Evolutionary conservation across 225 moss, liverwort and hornwort species (phyloP), one percentile per base, ranked within the genome.

Genomic region (Asterella californica): DNA sequence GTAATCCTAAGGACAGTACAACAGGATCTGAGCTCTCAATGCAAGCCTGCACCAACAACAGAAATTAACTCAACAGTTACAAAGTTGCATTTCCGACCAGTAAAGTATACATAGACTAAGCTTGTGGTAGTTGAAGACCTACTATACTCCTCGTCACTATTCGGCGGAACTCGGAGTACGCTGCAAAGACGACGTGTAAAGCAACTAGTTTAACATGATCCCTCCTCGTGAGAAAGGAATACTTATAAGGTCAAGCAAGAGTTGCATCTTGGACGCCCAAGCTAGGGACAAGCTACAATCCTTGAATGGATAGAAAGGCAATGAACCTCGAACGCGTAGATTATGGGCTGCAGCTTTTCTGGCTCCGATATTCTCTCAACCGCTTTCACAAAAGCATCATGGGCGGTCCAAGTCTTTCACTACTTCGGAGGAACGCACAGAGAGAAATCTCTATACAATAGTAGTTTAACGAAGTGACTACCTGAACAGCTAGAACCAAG

Each of bases 401-500:
- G 9, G 27, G 11, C 47, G 10, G 15, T 38, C 12, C 25, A 60
- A 9, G 24, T 18, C 34, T 36, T 76, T 21, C 36, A 36, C 9
- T 50, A 27, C 17, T 74, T 32, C 29, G 19, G 8, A 10, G 53
- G 32, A 49, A 53, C 47, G n/a, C 34, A 60, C n/a, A 22, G 67
- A 18, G 21, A 27, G 46, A 37, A 55, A 25, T 47, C 22, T 34
- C 69, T 54, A 37, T 36, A 11, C 15, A 42, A 70, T 21, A 50
- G 10, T 12, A 38, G 62, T 11, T 64, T 72, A 49, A 66, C 5
- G 47, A 61, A 27, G 19, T 50, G 21, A 45, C 64, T 67, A 86
- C 86, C 83, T 86, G 85, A 38, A 88, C 82, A 29, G 86, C 78
- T 11, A 86, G 83, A 75, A 88, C 80, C 78, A 88, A 80, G 78